These are phyloP conservation scores for Cydonia oblonga DNA, from an alignment of 331 rosid genomes.

Conservation along the genomic window DNA sequence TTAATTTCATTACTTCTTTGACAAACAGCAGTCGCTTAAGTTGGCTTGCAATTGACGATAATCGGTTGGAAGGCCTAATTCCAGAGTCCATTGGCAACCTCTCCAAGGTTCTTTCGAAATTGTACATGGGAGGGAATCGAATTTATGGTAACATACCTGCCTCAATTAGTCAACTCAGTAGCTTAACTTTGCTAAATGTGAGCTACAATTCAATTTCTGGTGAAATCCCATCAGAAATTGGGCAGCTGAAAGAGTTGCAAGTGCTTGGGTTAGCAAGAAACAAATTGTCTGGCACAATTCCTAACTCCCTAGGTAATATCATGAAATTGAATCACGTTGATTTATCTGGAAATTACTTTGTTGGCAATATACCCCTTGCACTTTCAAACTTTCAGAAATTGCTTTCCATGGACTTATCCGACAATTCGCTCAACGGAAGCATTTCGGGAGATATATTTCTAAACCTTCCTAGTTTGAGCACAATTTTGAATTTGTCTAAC, in stretches of 20 bases:
- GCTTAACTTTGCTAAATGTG: slow-evolving; percentile 44
- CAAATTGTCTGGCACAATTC: slow-evolving; percentile 41
- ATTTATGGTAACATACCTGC: slow-evolving; percentile 53
- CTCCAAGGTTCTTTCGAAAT: slow-evolving; percentile 34
- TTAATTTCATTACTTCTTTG: slow-evolving; percentile 46
- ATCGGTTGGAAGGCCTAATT: slow-evolving; percentile 47
- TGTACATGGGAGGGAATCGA: slow-evolving; percentile 61
- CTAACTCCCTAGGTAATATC: slow-evolving; percentile 50
- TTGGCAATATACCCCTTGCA: slow-evolving; percentile 31
- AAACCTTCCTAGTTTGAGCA: slow-evolving; percentile 38
- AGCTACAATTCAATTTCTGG: slow-evolving; percentile 48
- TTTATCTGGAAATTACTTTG: slow-evolving; percentile 46
- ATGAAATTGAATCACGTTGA: slow-evolving; percentile 30
- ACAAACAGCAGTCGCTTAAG: slow-evolving; percentile 36
- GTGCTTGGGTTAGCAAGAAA: slow-evolving; percentile 39
- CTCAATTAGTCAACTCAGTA: slow-evolving; percentile 40
- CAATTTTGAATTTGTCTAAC: slow-evolving; percentile 44
- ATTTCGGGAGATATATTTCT: slow-evolving; percentile 42
- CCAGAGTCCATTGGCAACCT: slow-evolving; percentile 66
- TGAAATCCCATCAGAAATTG: slow-evolving; percentile 48
- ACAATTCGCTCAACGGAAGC: slow-evolving; percentile 52
- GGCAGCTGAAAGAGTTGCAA: slow-evolving; percentile 35
- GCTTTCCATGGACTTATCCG: slow-evolving; percentile 49
- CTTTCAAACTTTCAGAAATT: slow-evolving; percentile 40
- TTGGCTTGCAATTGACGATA: slow-evolving; percentile 48